phyloP scores from a whole-genome alignment of 2,329 filamentous ascomycete genomes.

The Thermomyces lanuginosus region DNA sequence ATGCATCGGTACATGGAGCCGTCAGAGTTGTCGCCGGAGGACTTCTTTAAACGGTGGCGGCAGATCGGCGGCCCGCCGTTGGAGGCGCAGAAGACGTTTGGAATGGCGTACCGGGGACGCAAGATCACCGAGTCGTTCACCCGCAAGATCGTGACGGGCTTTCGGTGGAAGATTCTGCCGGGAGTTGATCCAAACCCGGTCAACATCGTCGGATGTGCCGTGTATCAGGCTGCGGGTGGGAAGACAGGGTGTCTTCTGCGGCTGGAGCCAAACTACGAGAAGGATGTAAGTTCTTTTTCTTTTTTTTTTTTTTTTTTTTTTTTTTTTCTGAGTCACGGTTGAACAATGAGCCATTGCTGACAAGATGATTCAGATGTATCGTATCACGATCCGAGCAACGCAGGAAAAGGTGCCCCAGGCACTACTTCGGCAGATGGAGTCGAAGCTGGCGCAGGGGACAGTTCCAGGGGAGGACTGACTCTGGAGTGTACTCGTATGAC shows the following conservation, averaged over 20 bases:
- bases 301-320: not conserved
- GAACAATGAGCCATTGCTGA: slow-evolving; percentile 1
- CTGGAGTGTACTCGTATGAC: not conserved
- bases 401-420: slow-evolving; percentile 74
- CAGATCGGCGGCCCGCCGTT: slow-evolving; percentile 82
- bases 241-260: slow-evolving; percentile 90
- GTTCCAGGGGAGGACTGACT: slow-evolving; percentile 6
- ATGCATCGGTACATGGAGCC: slow-evolving; percentile 96
- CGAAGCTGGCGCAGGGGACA: slow-evolving; percentile 48
- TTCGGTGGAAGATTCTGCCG: slow-evolving; percentile 74
- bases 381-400: slow-evolving; percentile 82
- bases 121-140: slow-evolving; percentile 59
- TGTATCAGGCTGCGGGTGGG: slow-evolving; percentile 61
- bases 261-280: slow-evolving; percentile 84
- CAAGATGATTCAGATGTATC: slow-evolving; percentile 59
- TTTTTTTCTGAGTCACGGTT: not conserved
- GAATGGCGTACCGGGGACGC: slow-evolving; percentile 42
- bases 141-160: slow-evolving; percentile 58
- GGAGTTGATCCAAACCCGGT: slow-evolving; percentile 81
- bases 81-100: slow-evolving; percentile 79
- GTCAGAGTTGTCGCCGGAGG: slow-evolving; percentile 68
- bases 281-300: slow-evolving; percentile 49
- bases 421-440: slow-evolving; percentile 74
- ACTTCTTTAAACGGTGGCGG: slow-evolving; percentile 99
- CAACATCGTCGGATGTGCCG: slow-evolving; percentile 79